These are phyloP conservation scores for Nitzschia palea DNA, from an alignment of 108 stramenopile genomes.

Conservation along the genomic window DNA sequence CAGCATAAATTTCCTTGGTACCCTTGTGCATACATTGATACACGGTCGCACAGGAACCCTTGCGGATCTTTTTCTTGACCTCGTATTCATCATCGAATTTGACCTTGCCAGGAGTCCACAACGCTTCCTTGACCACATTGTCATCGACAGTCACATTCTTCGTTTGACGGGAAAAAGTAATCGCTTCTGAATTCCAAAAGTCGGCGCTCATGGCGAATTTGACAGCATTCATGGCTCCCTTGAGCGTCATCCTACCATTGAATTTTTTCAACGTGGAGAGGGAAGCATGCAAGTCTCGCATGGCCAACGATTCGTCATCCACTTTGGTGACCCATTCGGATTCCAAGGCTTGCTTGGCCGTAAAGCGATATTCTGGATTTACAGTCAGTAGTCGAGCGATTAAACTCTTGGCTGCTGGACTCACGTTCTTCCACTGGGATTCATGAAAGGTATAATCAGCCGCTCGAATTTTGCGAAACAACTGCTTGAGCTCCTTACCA, in stretches of 20 bases:
- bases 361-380: slow-evolving; percentile 65
- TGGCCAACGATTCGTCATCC: slow-evolving; percentile 19
- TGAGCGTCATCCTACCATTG: slow-evolving; percentile 21
- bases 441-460: slow-evolving; percentile 75
- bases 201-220: slow-evolving; percentile 40
- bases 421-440: slow-evolving; percentile 65
- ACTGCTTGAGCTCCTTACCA: slow-evolving; percentile 59
- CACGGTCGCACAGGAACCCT: slow-evolving; percentile 91
- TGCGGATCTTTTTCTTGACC: slow-evolving; percentile 49
- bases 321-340: slow-evolving; percentile 65
- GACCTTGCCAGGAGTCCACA: slow-evolving; percentile 13
- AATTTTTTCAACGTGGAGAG: slow-evolving; percentile 29
- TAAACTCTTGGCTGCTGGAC: slow-evolving; percentile 73
- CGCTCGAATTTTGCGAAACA: slow-evolving; percentile 64
- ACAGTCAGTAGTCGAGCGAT: slow-evolving; percentile 66
- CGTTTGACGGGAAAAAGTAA: slow-evolving; percentile 26
- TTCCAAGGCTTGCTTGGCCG: slow-evolving; percentile 63
- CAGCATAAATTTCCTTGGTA: slow-evolving; percentile 29
- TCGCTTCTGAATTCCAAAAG: slow-evolving; percentile 47
- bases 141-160: slow-evolving; percentile 25
- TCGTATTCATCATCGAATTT: slow-evolving; percentile 59
- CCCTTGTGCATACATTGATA: slow-evolving; percentile 41
- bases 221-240: slow-evolving; percentile 61
- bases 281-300: slow-evolving; percentile 41
- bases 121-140: slow-evolving; percentile 20